Evolutionary conservation across 208 protist genomes (phyloP).

Genomic region (Leishmania martiniquensis): DNA sequence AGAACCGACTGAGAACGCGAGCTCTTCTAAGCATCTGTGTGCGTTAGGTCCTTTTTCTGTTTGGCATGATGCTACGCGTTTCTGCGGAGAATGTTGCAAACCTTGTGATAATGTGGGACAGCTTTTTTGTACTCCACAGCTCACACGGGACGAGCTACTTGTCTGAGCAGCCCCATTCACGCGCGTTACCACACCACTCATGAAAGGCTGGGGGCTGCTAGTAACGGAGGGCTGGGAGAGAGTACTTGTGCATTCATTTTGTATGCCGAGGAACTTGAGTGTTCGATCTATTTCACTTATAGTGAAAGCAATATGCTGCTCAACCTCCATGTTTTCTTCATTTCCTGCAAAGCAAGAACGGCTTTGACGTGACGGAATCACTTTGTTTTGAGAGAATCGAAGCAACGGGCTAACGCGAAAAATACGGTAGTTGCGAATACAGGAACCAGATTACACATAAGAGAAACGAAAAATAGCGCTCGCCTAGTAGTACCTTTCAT

Average conservation of each 20-base stretch:
- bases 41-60: background rate
- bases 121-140: conserved; percentile 9
- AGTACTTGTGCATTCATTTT: background rate
- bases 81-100: conserved; percentile 15
- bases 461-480: background rate
- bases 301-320: conserved; percentile 17
- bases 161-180: conserved; percentile 7
- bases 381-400: background rate
- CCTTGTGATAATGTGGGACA: background rate
- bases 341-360: background rate
- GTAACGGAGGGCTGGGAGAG: background rate
- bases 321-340: conserved; percentile 17
- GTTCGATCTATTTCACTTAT: conserved; percentile 35
- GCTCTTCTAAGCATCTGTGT: background rate
- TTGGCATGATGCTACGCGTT: background rate
- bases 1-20: background rate
- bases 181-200: background rate
- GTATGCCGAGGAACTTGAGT: conserved; percentile 20
- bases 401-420: background rate
- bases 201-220: background rate
- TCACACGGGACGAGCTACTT: background rate
- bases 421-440: background rate
- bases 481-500: background rate
- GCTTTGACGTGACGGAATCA: background rate
- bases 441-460: background rate